Conservation (phyloP, 2,329 filamentous ascomycete species). For the Alternaria metachromatica region DNA sequence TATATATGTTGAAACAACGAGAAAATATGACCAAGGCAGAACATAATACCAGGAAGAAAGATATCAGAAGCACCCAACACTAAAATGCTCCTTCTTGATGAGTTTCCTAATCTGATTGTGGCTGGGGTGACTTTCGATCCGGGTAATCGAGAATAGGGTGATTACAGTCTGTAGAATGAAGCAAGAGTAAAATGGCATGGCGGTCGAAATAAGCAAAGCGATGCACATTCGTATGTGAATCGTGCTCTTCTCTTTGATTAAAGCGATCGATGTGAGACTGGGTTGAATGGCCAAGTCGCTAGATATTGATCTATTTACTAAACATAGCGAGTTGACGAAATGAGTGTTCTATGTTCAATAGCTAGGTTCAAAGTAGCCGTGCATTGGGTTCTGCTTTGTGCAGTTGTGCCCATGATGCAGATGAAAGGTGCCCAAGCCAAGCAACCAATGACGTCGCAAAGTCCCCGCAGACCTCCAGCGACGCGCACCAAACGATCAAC, state of each 20-base stretch:
- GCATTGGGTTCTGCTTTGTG: neutral
- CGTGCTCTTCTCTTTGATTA: neutral
- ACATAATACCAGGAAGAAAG: too few species aligned
- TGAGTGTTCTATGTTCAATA: too few species aligned
- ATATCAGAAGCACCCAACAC: neutral
- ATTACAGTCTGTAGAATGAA: neutral
- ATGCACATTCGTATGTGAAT: neutral
- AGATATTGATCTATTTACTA: neutral
- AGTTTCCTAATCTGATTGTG: neutral
- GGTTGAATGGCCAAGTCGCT: neutral
- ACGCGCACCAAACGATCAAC: neutral
- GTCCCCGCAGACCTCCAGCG: slow-evolving; percentile 22
- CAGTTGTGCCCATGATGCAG: neutral
- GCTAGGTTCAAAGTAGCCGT: neutral
- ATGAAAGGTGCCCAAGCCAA: slow-evolving; percentile 1
- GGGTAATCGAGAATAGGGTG: neutral
- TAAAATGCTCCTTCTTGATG: neutral
- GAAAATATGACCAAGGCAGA: too few species aligned
- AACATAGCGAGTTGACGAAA: neutral
- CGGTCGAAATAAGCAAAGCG: neutral
- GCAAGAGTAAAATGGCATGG: neutral
- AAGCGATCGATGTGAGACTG: neutral
- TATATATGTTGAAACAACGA: too few species aligned
- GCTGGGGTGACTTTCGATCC: neutral
- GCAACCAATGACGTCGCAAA: slow-evolving; percentile 27